Percentiles rank a stretch among this genome's conserved stretches.
Conservation (phyloP, 805 yeast species). For the Schwanniomyces vanrijiae region DNA sequence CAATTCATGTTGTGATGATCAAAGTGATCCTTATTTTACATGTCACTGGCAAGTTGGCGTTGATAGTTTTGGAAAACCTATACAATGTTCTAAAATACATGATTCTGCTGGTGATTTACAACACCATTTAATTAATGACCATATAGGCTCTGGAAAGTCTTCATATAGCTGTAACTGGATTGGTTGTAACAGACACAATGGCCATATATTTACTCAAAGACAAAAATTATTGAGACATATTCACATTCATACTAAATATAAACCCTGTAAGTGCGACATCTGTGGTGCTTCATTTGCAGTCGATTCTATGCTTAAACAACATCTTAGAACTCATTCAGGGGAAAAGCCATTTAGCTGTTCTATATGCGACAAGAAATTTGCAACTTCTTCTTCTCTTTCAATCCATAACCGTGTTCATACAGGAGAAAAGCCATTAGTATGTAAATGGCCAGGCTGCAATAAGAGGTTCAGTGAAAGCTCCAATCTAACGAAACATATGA, state of each 20-base stretch:
- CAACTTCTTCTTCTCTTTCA: conserved; percentile 78
- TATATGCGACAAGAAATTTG: conserved; percentile 73
- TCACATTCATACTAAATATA: conserved; percentile 82
- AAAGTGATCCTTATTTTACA: conserved; percentile 32
- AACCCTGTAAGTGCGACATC: conserved; percentile 69
- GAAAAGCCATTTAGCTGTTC: conserved; percentile 82
- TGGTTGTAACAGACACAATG: conserved; percentile 63
- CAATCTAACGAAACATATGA: conserved; percentile 85
- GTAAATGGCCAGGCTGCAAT: conserved; percentile 79
- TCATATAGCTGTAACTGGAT: conserved; percentile 75
- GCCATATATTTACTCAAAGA: conserved; percentile 69
- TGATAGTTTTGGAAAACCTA: conserved; percentile 25
- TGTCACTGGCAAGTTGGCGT: conserved; percentile 46
- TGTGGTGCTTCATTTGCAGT: conserved; percentile 78
- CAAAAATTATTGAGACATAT: conserved; percentile 86
- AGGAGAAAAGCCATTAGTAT: conserved; percentile 82
- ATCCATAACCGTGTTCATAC: conserved; percentile 87
- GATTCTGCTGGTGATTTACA: conserved; percentile 60
- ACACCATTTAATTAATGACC: conserved; percentile 64
- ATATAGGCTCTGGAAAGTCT: conserved; percentile 73
- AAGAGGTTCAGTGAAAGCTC: conserved; percentile 87
- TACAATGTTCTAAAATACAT: conserved; percentile 54
- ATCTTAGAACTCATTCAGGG: conserved; percentile 81
- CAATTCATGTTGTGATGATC: conserved; percentile 5
- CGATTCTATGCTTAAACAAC: conserved; percentile 76